These are phyloP conservation scores for Saturnispora zaruensis DNA, from an alignment of 805 yeast genomes.

Conservation along the genomic window DNA sequence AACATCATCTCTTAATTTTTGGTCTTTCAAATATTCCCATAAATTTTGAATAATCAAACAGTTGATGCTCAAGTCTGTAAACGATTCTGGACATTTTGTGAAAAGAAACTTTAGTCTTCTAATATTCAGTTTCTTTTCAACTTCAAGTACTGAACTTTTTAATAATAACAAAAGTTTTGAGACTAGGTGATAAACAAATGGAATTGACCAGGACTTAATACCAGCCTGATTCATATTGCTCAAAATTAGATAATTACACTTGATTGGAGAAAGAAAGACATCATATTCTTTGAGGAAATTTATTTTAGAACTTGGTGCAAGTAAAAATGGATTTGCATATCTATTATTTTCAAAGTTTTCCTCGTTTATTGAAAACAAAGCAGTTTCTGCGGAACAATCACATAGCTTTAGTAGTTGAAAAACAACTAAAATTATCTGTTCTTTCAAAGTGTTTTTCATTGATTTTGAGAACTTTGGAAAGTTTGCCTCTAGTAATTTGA, in stretches of 20 bases:
- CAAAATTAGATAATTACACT: conserved; percentile 10
- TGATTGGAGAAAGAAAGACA: conserved; percentile 10
- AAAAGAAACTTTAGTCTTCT: conserved; percentile 34
- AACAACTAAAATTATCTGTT: conserved; percentile 28
- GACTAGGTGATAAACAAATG: conserved; percentile 31
- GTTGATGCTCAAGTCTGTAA: conserved; percentile 16
- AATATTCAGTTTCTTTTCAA: conserved; percentile 23
- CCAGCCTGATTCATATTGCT: conserved; percentile 8
- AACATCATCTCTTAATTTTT: conserved; percentile 22
- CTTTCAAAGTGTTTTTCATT: conserved; percentile 10
- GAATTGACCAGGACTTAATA: conserved; percentile 29
- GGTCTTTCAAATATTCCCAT: conserved; percentile 16
- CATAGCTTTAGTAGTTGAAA: conserved; percentile 32
- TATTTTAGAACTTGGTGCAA: background rate
- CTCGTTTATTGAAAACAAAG: background rate
- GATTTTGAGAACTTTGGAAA: conserved; percentile 10
- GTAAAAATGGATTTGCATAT: background rate
- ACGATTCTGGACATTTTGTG: conserved; percentile 19
- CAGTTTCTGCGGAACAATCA: conserved; percentile 26
- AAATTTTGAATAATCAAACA: conserved; percentile 7
- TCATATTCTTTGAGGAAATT: conserved; percentile 15
- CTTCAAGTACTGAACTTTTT: conserved; percentile 15
- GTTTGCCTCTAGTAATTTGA: conserved; percentile 12
- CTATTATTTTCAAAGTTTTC: too few relatives aligned
- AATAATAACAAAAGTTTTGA: conserved; percentile 28